Evolutionary conservation across 148 eudicot genomes (phyloP).

Genomic region (Rhododendron kiyosumense): DNA sequence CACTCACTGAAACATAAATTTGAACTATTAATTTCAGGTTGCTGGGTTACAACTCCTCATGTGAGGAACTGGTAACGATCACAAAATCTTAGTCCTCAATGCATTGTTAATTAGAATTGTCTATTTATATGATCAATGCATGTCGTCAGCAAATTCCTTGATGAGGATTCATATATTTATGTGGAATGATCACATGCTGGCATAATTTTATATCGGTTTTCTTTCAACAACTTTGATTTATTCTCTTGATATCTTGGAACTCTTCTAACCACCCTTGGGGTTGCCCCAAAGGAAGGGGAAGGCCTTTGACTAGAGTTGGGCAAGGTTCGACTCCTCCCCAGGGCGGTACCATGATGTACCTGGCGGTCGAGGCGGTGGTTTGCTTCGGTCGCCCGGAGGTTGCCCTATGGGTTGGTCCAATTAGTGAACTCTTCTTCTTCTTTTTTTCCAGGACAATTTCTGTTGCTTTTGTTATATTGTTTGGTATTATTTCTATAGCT

Average conservation of each 20-base stretch:
- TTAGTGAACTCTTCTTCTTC: neutral
- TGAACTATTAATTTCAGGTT: constrained; percentile 51
- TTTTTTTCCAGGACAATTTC: neutral
- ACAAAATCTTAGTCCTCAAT: neutral
- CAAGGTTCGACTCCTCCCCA: no score
- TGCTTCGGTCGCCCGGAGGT: no score
- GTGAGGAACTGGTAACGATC: constrained; percentile 46
- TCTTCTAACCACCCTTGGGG: no score
- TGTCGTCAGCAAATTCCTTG: neutral
- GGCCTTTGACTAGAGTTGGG: no score
- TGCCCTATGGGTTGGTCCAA: no score
- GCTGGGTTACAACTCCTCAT: constrained; percentile 69
- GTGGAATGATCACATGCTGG: neutral
- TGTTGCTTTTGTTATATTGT: neutral
- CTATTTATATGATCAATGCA: neutral
- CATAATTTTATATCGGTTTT: neutral
- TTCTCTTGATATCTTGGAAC: neutral
- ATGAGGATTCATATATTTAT: neutral
- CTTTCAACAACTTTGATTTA: neutral
- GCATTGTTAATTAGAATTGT: neutral
- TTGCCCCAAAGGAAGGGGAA: no score
- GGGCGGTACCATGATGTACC: no score
- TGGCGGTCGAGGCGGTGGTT: no score
- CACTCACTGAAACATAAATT: neutral
- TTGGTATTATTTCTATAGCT: neutral